A percentile compares a stretch with the other conserved stretches of the same genome.
Conservation (phyloP, 257 asterid genomes). For the Scutellaria barbata region DNA sequence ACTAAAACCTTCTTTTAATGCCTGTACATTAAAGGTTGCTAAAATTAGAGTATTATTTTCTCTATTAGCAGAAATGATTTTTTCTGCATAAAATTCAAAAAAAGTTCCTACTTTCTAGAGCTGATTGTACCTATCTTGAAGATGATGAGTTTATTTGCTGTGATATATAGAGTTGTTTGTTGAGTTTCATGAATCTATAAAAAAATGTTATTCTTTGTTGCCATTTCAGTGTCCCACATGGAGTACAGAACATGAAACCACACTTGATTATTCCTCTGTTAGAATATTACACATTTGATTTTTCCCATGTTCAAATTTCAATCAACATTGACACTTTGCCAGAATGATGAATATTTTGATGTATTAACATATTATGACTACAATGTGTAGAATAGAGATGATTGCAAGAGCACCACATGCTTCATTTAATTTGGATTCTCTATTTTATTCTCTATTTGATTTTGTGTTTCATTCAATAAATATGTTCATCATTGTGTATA, state of each 20-base stretch:
- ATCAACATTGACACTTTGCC: neutral
- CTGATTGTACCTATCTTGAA: neutral
- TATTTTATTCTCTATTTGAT: too few species aligned
- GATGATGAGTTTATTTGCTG: constrained; percentile 9
- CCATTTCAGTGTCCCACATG: constrained; percentile 8
- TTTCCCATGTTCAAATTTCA: neutral
- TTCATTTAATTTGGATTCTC: neutral
- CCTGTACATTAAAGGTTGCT: too few species aligned
- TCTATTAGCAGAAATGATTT: constrained; percentile 12
- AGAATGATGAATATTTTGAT: neutral
- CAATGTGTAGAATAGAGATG: too few species aligned
- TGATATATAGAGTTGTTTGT: neutral
- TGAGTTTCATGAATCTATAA: neutral
- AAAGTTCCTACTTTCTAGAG: constrained; percentile 1
- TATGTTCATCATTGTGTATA: too few species aligned
- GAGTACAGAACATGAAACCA: neutral
- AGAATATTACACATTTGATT: neutral
- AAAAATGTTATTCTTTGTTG: neutral
- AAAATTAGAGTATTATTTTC: neutral
- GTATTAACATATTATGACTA: too few species aligned
- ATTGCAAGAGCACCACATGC: neutral
- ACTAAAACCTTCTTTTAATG: neutral
- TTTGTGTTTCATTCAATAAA: too few species aligned
- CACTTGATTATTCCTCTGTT: neutral
- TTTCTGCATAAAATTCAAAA: neutral